These are phyloP conservation scores for Malassezia equina DNA, from an alignment of 1,284 basidiomycete species.

Conservation along the genomic window DNA sequence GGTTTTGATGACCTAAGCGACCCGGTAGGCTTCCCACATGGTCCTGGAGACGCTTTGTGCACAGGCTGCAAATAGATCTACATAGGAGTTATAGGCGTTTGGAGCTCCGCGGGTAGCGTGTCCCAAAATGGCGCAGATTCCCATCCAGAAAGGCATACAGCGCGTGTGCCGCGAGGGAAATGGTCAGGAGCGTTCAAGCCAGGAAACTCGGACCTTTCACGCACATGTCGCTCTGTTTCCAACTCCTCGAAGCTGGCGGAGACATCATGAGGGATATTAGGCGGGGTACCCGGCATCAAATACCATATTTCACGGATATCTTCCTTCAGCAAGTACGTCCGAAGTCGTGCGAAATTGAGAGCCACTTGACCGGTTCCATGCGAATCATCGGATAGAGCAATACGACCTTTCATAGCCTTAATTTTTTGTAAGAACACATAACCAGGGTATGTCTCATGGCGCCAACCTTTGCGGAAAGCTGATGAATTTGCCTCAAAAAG, in stretches of 20 bases:
- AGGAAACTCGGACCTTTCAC: not conserved
- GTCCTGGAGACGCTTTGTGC: not conserved
- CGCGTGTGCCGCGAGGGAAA: slow-evolving; percentile 13
- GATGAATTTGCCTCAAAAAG: slow-evolving; percentile 89
- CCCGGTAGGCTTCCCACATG: not conserved
- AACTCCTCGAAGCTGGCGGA: not conserved
- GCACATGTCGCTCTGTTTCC: not conserved
- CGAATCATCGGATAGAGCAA: slow-evolving; percentile 88
- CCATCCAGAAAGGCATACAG: not conserved
- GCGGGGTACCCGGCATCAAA: slow-evolving; percentile 42
- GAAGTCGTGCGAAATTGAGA: slow-evolving; percentile 65
- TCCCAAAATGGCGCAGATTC: slow-evolving; percentile 4
- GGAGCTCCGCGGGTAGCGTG: not conserved
- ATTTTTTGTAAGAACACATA: slow-evolving; percentile 67
- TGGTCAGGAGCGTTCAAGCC: not conserved
- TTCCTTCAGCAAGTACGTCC: slow-evolving; percentile 59
- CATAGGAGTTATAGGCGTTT: not conserved
- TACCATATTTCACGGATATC: slow-evolving; percentile 65
- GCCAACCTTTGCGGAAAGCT: slow-evolving; percentile 84
- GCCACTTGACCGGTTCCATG: slow-evolving; percentile 82
- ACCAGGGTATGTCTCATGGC: slow-evolving; percentile 65
- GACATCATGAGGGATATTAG: not conserved
- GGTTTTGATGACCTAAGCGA: slow-evolving; percentile 1
- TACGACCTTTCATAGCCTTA: slow-evolving; percentile 57
- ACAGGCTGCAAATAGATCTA: not conserved